Base-by-base conservation (phyloP, 129 eudicot genomes). In the Rutidosis leptorrhynchoides region DNA sequence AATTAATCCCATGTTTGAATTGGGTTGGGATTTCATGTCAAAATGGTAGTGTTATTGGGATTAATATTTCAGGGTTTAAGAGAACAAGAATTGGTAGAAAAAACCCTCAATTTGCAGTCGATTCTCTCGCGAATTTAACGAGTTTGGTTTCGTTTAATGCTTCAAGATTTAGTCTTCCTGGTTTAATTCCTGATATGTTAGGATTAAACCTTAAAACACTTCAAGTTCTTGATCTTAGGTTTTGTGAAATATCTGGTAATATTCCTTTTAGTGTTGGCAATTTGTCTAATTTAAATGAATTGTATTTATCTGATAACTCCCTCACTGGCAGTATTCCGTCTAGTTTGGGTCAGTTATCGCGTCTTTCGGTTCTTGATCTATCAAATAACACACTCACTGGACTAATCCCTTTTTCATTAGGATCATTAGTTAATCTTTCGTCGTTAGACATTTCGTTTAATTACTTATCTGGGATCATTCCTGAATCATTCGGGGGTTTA, bases 101-200 rank as follows among this genome's bases (percentile, higher is more conserved):
- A 81, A 88, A 78, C 81, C 98, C 98, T n/a, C 89, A 77, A 67
- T 88, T 93, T 62, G 58, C 84, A n/a, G 95, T 89, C 16, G 87
- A 93, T 74, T 76, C 99, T 33, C 87, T 93, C n/a, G 92, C 60
- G n/a, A 93, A 89, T 80, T 80, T 93, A 69, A 89, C 84, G 43
- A 45, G 0, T 16, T 84, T 93, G 74, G 58, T 65, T 1, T 66
- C 83, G 5, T 89, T 93, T 72, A 93, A 93, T 68, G 99, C 99
- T 42, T 85, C 99, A 1, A 51, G 77, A 33, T 89, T 93, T 55
- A 20, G 32, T 8, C 78, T 93, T 20, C 95, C 95, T 0, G 99
- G 99, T 21, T 72, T 79, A 3, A 86, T 94, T 57, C 99, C 99
- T 6, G 80, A 73, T 5, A 86, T 75, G 77, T 86, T 94, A 74